Evolutionary conservation across 306 rosid genomes (phyloP), one percentile per base, ranked within the genome.

Genomic region (Fragaria nilgerrensis): DNA sequence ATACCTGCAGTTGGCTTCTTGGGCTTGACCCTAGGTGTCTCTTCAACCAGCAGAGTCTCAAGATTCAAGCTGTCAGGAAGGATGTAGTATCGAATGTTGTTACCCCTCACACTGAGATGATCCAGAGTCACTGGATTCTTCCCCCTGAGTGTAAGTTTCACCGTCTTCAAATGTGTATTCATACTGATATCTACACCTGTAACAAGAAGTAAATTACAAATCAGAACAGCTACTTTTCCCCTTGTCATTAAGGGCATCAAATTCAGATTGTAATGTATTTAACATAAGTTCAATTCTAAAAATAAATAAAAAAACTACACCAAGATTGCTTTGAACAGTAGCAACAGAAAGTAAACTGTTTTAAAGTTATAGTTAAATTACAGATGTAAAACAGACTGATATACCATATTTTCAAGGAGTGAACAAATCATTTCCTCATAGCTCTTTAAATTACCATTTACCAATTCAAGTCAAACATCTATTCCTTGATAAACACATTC

Each of bases 61-160:
- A 90, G 90, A 84, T 90, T 90, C 86, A 89, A 78, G 84, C 91
- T 87, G 82, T 89, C 94, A 5, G 94, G 94, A 41, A 89, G 94
- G 71, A 87, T 90, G 48, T 94, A 92, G 73, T 94, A 94, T 13
- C 98, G 90, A 58, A 94, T 94, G 63, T 89, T 92, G 92, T 90
- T 92, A 49, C 98, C 98, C 88, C 97, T 88, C 76, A 94, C 97
- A 63, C 98, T 94, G 80, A 94, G 92, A 88, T 94, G 98, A 82
- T 94, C 98, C 76, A 94, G 77, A 73, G 96, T 92, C 71, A 92
- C 96, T 39, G 98, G 98, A 79, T 92, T 94, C 87, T 92, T 94
- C 77, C 97, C 98, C 86, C 89, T 94, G 77, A 92, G 81, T 12
- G 97, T 92, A 68, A 94, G 94, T 74, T 94, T 94, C 72, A 94